A percentile compares a stretch with the other conserved stretches of the same genome.
Conservation (phyloP, 495 filamentous ascomycete genomes). For the Lindgomyces ingoldianus region DNA sequence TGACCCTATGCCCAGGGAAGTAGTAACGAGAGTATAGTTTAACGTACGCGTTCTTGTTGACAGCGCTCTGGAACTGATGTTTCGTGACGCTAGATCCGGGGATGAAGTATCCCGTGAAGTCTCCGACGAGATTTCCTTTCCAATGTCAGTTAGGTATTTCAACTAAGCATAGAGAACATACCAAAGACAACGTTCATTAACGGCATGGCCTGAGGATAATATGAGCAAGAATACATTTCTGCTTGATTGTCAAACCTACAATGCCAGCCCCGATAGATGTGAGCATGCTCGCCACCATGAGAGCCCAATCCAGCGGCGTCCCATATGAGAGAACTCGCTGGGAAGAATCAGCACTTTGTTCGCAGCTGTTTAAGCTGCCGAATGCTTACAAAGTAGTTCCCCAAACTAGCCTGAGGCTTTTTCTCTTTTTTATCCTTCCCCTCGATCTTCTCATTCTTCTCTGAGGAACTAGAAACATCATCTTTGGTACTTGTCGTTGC, state of each 20-base stretch:
- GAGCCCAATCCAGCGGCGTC: slow-evolving; percentile 28
- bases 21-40: background rate
- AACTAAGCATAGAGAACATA: background rate
- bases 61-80: slow-evolving; percentile 24
- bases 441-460: background rate
- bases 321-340: slow-evolving; percentile 37
- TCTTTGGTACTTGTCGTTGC: slow-evolving; percentile 16
- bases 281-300: slow-evolving; percentile 20
- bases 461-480: background rate
- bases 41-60: slow-evolving; percentile 37
- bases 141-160: background rate
- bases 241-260: slow-evolving; percentile 14
- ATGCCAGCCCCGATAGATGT: slow-evolving; percentile 39
- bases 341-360: background rate
- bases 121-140: slow-evolving; percentile 30
- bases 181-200: slow-evolving; percentile 39
- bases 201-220: slow-evolving; percentile 24
- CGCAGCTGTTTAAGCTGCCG: background rate
- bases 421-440: slow-evolving; percentile 17
- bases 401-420: slow-evolving; percentile 23
- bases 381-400: slow-evolving; percentile 33
- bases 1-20: background rate
- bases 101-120: slow-evolving; percentile 36
- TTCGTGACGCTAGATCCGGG: slow-evolving; percentile 31
- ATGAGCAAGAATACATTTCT: background rate